Evolutionary conservation across 2,329 filamentous ascomycete species (phyloP).

Genomic region (Cyphellophora europaea): DNA sequence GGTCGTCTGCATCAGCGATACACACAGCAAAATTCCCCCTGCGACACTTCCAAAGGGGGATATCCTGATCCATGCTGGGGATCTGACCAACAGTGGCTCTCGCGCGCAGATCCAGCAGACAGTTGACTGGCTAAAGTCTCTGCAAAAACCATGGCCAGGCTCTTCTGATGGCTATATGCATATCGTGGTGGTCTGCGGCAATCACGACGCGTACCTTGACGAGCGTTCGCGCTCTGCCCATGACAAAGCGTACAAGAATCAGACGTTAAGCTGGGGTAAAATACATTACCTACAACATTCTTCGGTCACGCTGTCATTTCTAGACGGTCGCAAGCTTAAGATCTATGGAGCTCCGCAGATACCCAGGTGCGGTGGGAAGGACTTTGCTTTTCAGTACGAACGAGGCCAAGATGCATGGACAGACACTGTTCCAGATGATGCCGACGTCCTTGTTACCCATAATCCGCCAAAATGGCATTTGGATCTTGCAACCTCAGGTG

Average conservation of each 20-base stretch:
- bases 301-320: slow-evolving; percentile 53
- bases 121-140: slow-evolving; percentile 67
- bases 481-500: slow-evolving; percentile 42
- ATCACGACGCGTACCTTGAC: slow-evolving; percentile 85
- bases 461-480: slow-evolving; percentile 66
- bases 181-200: slow-evolving; percentile 77
- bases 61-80: slow-evolving; percentile 81
- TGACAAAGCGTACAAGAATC: slow-evolving; percentile 41
- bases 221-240: slow-evolving; percentile 47
- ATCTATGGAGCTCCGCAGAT: slow-evolving; percentile 78
- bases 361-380: slow-evolving; percentile 60
- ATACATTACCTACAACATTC: slow-evolving; percentile 70
- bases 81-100: slow-evolving; percentile 67
- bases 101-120: slow-evolving; percentile 68
- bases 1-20: slow-evolving; percentile 85
- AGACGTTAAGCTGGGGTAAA: slow-evolving; percentile 53
- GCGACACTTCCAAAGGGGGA: slow-evolving; percentile 55
- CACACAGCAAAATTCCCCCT: slow-evolving; percentile 56
- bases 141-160: slow-evolving; percentile 28
- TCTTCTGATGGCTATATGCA: slow-evolving; percentile 52
- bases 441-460: slow-evolving; percentile 74
- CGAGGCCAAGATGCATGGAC: slow-evolving; percentile 60
- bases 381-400: slow-evolving; percentile 71
- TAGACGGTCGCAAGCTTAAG: slow-evolving; percentile 48
- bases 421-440: slow-evolving; percentile 58